A percentile compares a stretch with the other conserved stretches of the same genome.
Evolutionary conservation across 139 green algal species (phyloP).

Genomic region (Astrephomene gubernaculifera): DNA sequence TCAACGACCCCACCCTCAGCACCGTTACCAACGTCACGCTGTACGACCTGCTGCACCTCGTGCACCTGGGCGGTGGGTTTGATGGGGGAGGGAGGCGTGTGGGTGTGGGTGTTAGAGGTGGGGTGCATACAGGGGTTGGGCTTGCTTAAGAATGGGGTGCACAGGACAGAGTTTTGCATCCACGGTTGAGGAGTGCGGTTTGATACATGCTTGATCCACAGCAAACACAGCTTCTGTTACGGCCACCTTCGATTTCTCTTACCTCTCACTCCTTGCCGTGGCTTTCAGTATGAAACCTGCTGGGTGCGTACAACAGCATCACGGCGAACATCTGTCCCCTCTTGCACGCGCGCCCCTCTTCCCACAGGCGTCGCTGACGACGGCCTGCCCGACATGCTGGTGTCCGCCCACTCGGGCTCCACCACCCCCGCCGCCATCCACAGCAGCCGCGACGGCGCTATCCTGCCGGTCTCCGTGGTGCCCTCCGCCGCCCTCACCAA

Average conservation of each 20-base stretch:
- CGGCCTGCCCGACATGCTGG: slow-evolving; percentile 1
- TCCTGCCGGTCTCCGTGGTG: background rate
- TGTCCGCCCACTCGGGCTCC: background rate
- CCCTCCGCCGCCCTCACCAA: background rate
- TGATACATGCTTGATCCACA: too few species aligned
- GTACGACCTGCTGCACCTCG: slow-evolving; percentile 2
- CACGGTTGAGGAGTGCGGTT: too few species aligned
- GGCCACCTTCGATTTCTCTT: too few species aligned
- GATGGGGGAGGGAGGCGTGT: too few species aligned
- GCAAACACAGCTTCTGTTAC: too few species aligned
- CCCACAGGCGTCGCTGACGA: background rate
- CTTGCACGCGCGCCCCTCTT: too few species aligned
- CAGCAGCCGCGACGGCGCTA: background rate
- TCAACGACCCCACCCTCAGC: slow-evolving; percentile 12
- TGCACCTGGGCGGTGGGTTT: background rate
- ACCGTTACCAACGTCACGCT: background rate
- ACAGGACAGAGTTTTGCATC: background rate
- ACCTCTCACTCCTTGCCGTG: too few species aligned
- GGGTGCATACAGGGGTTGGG: background rate
- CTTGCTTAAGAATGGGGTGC: too few species aligned
- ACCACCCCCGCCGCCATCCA: background rate
- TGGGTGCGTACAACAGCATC: too few species aligned
- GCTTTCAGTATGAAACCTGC: too few species aligned
- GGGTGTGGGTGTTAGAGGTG: too few species aligned
- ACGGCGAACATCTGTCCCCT: too few species aligned